Evolutionary conservation across 1,284 basidiomycete species (phyloP), one percentile per base, ranked within the genome.

Genomic region (Tremellales sp.): DNA sequence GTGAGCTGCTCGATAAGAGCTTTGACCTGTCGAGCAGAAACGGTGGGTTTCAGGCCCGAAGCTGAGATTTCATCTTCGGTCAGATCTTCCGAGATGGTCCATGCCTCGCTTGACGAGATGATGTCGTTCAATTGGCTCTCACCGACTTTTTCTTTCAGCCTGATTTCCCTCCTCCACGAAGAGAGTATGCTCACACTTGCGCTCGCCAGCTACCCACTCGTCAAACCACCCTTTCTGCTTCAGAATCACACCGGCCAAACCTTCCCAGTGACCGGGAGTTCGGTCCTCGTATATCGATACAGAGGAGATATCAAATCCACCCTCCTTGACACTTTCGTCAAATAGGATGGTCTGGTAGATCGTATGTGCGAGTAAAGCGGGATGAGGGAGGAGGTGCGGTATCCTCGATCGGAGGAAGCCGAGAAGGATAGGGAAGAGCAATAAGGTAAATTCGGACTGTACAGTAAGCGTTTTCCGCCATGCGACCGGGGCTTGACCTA

Each of bases 261-360:
- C 91, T 49, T 84, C 79, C 85, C 84, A 89, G 26, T 80, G 68
- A 15, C 73, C 19, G 13, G 21, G 41, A 15, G 63, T 57, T 39
- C 45, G 56, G 19, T 56, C 55, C 21, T 52, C 60, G 36, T 54
- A 48, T 23, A 61, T 50, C 26, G 64, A 57, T 29, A 55, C 47
- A 13, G 48, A 23, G 80, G 85, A 63, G 8, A 88, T 72, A 15
- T 76, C 75, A 61, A 89, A 92, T 0, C 86, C 87, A 64, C 83
- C 79, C 53, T 89, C 87, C n/a, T 78, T 75, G 25, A 97, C 69
- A 6, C 84, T 80, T 25, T 85, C 82, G 71, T 98, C 96, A 58
- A 97, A 98, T 0, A 84, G 73, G 7, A 97, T 77, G 0, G 90
- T 82, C 70, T 97, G 89, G 67, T 94, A 94, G 41, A 98, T 86